Percentiles rank a stretch among this genome's conserved stretches.
Conservation (phyloP, 108 stramenopile genomes). For the Nitzschia sp. region DNA sequence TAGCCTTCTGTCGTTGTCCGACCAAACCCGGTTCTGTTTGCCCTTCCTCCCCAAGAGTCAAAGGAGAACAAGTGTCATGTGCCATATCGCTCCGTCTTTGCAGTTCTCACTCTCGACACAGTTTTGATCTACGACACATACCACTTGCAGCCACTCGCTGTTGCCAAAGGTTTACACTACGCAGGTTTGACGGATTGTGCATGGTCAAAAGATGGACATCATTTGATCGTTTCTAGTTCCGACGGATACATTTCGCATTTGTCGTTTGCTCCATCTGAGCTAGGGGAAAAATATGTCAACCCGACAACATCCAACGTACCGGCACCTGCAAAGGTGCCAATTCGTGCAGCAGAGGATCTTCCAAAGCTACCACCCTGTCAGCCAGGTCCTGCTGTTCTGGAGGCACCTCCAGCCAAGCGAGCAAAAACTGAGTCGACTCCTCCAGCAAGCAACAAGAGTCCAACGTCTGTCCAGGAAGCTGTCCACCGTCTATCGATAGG, state of each 20-base stretch:
- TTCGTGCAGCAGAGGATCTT: conserved; percentile 6
- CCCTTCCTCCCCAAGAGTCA: conserved; percentile 43
- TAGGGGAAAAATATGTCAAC: conserved; percentile 34
- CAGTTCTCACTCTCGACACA: conserved; percentile 75
- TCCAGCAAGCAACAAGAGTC: background rate
- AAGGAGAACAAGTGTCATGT: conserved; percentile 36
- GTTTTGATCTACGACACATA: conserved; percentile 84
- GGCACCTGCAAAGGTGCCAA: background rate
- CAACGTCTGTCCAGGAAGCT: too few species aligned
- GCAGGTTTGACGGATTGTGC: conserved; percentile 79
- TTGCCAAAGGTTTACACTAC: conserved; percentile 80
- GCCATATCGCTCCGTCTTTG: conserved; percentile 79
- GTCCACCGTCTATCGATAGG: too few species aligned
- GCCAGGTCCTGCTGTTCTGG: conserved; percentile 28
- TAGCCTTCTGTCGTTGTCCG: conserved; percentile 80
- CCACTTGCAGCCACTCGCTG: conserved; percentile 63
- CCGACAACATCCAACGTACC: background rate
- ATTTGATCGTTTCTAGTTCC: conserved; percentile 73
- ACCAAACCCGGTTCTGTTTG: conserved; percentile 78
- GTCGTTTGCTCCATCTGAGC: conserved; percentile 72
- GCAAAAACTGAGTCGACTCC: conserved; percentile 33
- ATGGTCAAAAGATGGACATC: conserved; percentile 80
- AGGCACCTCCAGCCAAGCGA: conserved; percentile 35
- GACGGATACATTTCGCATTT: conserved; percentile 87
- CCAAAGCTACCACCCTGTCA: conserved; percentile 40